phyloP scores from a whole-genome alignment of 2,329 filamentous ascomycete genomes.

The Epichloe scottii region DNA sequence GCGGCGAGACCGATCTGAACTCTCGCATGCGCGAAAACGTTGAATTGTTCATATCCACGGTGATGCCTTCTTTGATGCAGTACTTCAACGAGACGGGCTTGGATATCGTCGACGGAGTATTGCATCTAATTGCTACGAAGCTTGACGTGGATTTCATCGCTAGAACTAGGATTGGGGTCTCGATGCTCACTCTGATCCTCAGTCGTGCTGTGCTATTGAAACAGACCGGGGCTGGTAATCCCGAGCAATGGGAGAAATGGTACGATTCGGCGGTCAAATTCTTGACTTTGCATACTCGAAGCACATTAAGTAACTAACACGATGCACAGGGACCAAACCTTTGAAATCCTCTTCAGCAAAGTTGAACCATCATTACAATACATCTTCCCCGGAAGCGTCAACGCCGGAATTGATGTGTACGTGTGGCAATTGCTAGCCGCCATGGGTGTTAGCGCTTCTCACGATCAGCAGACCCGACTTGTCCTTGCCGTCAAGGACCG shows the following conservation, averaged over 20 bases:
- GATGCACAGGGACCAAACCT: slow-evolving; percentile 53
- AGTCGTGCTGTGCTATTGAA: slow-evolving; percentile 90
- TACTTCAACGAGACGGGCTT: slow-evolving; percentile 87
- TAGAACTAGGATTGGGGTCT: slow-evolving; percentile 76
- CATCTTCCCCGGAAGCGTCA: slow-evolving; percentile 86
- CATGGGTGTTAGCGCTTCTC: slow-evolving; percentile 83
- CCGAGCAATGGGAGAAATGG: slow-evolving; percentile 74
- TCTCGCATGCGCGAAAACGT: slow-evolving; percentile 77
- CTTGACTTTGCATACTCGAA: not conserved
- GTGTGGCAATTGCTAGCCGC: slow-evolving; percentile 97
- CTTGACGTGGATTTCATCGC: slow-evolving; percentile 76
- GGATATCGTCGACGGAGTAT: slow-evolving; percentile 78
- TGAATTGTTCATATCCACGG: slow-evolving; percentile 75
- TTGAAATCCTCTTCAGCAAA: slow-evolving; percentile 76
- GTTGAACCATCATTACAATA: slow-evolving; percentile 73
- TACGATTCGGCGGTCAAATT: slow-evolving; percentile 22
- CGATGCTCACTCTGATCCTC: slow-evolving; percentile 84
- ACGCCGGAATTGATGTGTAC: slow-evolving; percentile 83
- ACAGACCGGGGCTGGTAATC: slow-evolving; percentile 57
- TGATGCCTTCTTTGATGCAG: slow-evolving; percentile 80
- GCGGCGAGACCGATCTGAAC: slow-evolving; percentile 60
- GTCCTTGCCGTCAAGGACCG: slow-evolving; percentile 95
- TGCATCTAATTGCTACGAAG: slow-evolving; percentile 73
- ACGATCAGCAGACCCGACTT: slow-evolving; percentile 87
- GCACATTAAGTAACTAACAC: slow-evolving; percentile 17